Conservation (phyloP, 2,329 filamentous ascomycete genomes). For the Didymosphaeria variabile region DNA sequence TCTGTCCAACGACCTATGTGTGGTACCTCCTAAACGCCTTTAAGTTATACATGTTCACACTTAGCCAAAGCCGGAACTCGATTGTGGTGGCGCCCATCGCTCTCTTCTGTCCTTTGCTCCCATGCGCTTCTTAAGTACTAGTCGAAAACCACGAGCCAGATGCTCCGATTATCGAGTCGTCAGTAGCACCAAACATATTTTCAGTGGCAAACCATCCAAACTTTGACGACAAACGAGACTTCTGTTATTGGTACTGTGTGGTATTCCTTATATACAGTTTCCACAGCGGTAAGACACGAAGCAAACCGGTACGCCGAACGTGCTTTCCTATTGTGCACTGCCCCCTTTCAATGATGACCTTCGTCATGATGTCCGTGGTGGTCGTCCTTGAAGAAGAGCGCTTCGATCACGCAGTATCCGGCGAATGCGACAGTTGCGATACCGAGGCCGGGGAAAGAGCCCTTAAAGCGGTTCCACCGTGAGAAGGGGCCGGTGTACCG, state of each 20-base stretch:
- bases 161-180: too few relatives aligned
- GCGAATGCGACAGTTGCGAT: conserved; percentile 92
- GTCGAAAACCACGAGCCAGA: too few relatives aligned
- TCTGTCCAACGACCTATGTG: neutral
- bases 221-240: conserved; percentile 6
- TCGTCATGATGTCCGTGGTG: conserved; percentile 43
- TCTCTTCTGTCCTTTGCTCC: too few relatives aligned
- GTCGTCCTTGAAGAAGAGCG: conserved; percentile 80
- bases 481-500: conserved; percentile 90
- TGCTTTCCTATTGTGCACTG: conserved; percentile 22
- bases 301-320: conserved; percentile 43
- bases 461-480: conserved; percentile 87
- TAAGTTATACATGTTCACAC: too few relatives aligned
- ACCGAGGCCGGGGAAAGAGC: conserved; percentile 87
- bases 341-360: conserved; percentile 28
- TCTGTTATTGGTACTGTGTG: conserved; percentile 30
- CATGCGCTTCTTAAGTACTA: too few relatives aligned
- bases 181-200: too few relatives aligned
- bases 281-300: conserved; percentile 35
- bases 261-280: conserved; percentile 48
- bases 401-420: conserved; percentile 88
- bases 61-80: too few relatives aligned
- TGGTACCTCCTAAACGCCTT: neutral
- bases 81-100: too few relatives aligned
- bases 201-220: too few relatives aligned